Percentiles rank a stretch among this genome's conserved stretches.
Evolutionary conservation across 1,284 basidiomycete species (phyloP).

Genomic region (Apiotrichum mycotoxinovorans): DNA sequence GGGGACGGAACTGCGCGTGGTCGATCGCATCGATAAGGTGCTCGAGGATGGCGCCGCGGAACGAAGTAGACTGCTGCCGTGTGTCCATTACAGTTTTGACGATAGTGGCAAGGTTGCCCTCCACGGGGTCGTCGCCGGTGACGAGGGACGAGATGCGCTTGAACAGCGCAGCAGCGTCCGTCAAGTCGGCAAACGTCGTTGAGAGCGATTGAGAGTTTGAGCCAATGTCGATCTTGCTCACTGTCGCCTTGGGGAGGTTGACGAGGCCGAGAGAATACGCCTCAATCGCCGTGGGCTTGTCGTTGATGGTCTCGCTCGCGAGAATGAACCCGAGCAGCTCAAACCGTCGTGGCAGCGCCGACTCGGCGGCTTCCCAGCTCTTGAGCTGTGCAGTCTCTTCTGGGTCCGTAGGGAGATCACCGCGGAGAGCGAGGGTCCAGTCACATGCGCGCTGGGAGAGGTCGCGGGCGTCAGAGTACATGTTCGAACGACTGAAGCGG

Average conservation of each 20-base stretch:
- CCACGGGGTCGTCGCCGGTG: conserved; percentile 2
- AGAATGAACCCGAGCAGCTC: conserved; percentile 71
- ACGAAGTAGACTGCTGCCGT: not conserved
- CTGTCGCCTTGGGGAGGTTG: conserved; percentile 1
- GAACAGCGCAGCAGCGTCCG: conserved; percentile 17
- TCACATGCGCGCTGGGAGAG: conserved; percentile 33
- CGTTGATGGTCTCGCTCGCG: conserved; percentile 68
- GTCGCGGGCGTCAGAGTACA: conserved; percentile 17
- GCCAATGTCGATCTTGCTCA: not conserved
- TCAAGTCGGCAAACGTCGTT: conserved; percentile 6
- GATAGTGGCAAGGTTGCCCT: conserved; percentile 4
- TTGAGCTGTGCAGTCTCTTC: not conserved
- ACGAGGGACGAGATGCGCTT: conserved; percentile 15
- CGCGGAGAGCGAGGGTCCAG: conserved; percentile 19
- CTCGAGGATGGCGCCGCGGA: conserved; percentile 30
- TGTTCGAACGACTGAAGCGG: conserved; percentile 33
- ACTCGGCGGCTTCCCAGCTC: not conserved
- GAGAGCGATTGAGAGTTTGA: conserved; percentile 5
- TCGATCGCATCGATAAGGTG: conserved; percentile 23
- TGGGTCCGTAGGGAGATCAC: conserved; percentile 2
- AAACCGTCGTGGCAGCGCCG: conserved; percentile 56
- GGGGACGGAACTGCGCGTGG: conserved; percentile 24
- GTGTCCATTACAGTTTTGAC: conserved; percentile 5
- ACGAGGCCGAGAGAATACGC: conserved; percentile 21
- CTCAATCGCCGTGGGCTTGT: conserved; percentile 42